Base-by-base conservation (phyloP, 2,329 filamentous ascomycete genomes). In the Aspergillus persii region DNA sequence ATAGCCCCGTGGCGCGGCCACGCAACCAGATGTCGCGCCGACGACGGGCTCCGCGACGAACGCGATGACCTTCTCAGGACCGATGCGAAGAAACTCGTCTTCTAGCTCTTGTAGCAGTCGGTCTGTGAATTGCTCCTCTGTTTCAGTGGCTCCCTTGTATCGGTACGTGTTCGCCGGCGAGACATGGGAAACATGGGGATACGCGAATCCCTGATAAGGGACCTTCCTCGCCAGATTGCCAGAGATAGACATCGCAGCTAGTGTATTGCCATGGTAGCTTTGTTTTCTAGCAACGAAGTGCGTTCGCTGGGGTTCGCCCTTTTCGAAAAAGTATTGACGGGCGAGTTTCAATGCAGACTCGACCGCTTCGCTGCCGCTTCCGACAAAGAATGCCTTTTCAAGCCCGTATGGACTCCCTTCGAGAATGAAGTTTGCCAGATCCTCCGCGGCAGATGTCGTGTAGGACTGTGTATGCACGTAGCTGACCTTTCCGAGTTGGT, bases 281-380 rank as follows among this genome's bases (percentile, higher is more conserved):
- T 57, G 56, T 30, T 41, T 36, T 9, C 56, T 50, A 1, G 50
- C 41, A 29, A 57, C 46, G 9, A 57, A 57, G 7, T 53, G 50
- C 1, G 26, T 47, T 9, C 50, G 44, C 9, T 50, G 50, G 3
- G 50, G 41, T 26, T 57, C 49, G 12, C 46, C 33, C 26, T 31
- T 36, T 31, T 57, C 56, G 18, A 39, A 46, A 7, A 29, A 53
- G 30, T 57, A 57, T 31, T 57, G 56, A 12, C 39, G 39, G 1
- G 56, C 56, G n/a, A 57, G 23, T 9, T 57, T 57, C 12, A 57
- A 33, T 3, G 56, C 50, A 1, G 56, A 51, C 18, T 57, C 56
- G 8, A 48, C 26, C 6, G 56, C 56, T 31, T 57, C 56, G 50
- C 50, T 53, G 3, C 56, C 50, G 31, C 49, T 53, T 26, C 44